phyloP scores from a whole-genome alignment of 2,329 filamentous ascomycete species.

The Hypoxylon sp. region DNA sequence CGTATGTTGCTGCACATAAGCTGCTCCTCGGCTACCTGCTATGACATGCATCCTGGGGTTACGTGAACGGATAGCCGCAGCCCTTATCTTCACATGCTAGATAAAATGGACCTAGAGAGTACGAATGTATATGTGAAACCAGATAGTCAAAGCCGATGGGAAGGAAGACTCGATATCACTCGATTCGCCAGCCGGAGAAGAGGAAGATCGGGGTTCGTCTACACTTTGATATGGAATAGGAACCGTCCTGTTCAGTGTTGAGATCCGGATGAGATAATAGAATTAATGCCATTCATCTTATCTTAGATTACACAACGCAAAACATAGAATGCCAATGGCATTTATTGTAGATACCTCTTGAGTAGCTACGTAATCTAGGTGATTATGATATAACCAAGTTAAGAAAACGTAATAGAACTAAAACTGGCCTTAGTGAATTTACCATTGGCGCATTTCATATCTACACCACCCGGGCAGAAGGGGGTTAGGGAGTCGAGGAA shows the following conservation, averaged over 20 bases:
- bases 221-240: background rate
- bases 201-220: background rate
- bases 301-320: background rate
- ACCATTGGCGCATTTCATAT: background rate
- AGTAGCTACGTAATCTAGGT: background rate
- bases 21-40: background rate
- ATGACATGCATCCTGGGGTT: background rate
- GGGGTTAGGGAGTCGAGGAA: background rate
- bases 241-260: background rate
- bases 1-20: background rate
- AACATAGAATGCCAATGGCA: background rate
- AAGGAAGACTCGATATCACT: background rate
- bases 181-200: background rate
- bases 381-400: background rate
- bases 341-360: too few relatives aligned
- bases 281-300: background rate
- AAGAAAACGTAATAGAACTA: background rate
- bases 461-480: background rate
- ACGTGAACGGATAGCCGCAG: background rate
- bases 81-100: background rate
- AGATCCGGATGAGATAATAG: background rate
- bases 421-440: background rate
- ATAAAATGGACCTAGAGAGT: background rate
- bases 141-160: background rate
- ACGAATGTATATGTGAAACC: background rate